phyloP scores from a whole-genome alignment of 2,329 filamentous ascomycete species.

The Biscogniauxia mediterranea region DNA sequence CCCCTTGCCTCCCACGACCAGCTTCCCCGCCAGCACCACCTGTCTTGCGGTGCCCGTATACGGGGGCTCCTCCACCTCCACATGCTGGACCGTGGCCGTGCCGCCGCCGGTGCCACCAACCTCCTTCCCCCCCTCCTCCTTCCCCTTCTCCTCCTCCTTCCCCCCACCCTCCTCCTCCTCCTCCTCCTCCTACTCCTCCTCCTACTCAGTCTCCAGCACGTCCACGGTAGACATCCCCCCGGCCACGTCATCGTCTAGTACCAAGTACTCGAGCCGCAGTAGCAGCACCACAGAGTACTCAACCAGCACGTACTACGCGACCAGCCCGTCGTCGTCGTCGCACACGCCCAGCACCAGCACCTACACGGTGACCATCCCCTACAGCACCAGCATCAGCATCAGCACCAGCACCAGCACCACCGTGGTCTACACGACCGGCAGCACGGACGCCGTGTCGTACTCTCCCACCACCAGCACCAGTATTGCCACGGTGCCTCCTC shows the following conservation, averaged over 20 bases:
- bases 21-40: slow-evolving; percentile 14
- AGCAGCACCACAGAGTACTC: no score
- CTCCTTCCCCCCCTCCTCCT: no score
- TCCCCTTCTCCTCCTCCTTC: no score
- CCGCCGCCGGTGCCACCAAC: not conserved
- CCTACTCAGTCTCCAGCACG: no score
- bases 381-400: slow-evolving; percentile 3
- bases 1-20: slow-evolving; percentile 5
- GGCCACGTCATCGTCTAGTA: no score
- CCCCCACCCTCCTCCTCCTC: not conserved
- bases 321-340: not conserved
- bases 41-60: slow-evolving; percentile 21
- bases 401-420: slow-evolving; percentile 3
- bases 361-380: not conserved
- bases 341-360: slow-evolving; percentile 3
- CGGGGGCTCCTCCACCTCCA: slow-evolving; percentile 22
- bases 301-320: not conserved
- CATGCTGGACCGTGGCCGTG: slow-evolving; percentile 20
- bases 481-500: not conserved
- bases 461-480: slow-evolving; percentile 3
- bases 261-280: no score
- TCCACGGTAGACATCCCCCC: not conserved
- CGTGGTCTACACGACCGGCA: slow-evolving; percentile 6
- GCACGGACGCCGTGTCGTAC: slow-evolving; percentile 15
- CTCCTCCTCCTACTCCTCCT: no score